phyloP scores from a whole-genome alignment of 352 stramenopile genomes.

The Blastocystis sp. region DNA sequence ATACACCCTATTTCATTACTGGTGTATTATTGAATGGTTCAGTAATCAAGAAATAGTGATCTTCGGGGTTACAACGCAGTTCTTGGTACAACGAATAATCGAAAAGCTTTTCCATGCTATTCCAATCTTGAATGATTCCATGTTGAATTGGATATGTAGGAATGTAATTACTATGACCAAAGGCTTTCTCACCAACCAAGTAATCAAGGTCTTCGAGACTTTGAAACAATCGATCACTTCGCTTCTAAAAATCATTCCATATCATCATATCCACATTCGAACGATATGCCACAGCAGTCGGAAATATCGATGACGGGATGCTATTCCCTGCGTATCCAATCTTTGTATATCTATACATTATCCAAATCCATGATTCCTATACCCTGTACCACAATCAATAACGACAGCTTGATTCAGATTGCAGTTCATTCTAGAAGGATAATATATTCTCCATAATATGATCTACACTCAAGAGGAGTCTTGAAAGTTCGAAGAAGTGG shows the following conservation, averaged over 20 bases:
- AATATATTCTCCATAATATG: not conserved
- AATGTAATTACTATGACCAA: conserved; percentile 80
- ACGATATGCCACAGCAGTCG: conserved; percentile 78
- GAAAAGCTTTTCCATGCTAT: conserved; percentile 88
- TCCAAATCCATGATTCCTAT: conserved; percentile 58
- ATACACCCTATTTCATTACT: not conserved
- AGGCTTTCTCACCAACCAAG: conserved; percentile 84
- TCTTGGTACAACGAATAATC: conserved; percentile 82
- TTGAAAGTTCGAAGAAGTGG: not conserved
- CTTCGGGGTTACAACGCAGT: conserved; percentile 84
- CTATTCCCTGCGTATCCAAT: conserved; percentile 87
- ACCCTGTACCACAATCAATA: conserved; percentile 90
- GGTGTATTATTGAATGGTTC: conserved; percentile 84
- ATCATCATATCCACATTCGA: conserved; percentile 3
- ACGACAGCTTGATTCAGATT: conserved; percentile 67
- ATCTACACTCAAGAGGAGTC: not conserved
- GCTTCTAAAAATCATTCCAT: not conserved
- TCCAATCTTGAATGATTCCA: conserved; percentile 76
- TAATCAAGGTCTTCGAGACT: conserved; percentile 87
- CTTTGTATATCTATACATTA: conserved; percentile 81
- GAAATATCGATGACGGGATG: conserved; percentile 87
- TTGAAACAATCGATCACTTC: conserved; percentile 72
- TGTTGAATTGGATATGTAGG: conserved; percentile 77
- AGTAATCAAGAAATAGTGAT: conserved; percentile 82
- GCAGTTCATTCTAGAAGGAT: not conserved